phyloP scores from a whole-genome alignment of 2,329 filamentous ascomycete species.

The Lecanoromycetidae sp. region DNA sequence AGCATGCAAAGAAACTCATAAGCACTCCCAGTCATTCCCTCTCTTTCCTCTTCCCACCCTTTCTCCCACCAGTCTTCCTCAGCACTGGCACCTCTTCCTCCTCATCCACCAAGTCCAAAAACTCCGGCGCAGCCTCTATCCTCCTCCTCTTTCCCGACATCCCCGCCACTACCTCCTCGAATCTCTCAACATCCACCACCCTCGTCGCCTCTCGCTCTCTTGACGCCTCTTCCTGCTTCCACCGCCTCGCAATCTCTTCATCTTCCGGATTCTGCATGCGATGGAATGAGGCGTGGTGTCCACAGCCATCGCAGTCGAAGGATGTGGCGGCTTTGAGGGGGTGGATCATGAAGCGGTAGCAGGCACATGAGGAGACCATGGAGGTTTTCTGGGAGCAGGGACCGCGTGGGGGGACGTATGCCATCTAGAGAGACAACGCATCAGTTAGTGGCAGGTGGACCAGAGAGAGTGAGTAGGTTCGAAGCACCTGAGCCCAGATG shows the following conservation, averaged over 20 bases:
- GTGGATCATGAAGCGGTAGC: conserved; percentile 46
- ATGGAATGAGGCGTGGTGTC: conserved; percentile 44
- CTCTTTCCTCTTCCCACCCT: conserved; percentile 9
- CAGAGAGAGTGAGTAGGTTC: not conserved
- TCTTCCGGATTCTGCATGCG: conserved; percentile 40
- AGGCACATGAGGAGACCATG: conserved; percentile 38
- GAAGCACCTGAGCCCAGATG: conserved; percentile 13
- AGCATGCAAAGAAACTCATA: not conserved
- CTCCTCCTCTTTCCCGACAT: conserved; percentile 14
- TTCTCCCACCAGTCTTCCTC: not conserved
- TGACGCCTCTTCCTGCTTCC: conserved; percentile 24
- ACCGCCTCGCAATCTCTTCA: conserved; percentile 35
- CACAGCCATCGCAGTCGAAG: conserved; percentile 45
- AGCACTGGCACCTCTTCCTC: not conserved
- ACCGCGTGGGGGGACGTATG: conserved; percentile 33
- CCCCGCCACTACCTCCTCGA: conserved; percentile 5
- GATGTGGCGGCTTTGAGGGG: conserved; percentile 42
- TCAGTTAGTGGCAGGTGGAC: not conserved
- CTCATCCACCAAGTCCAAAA: conserved; percentile 1
- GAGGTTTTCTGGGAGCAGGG: conserved; percentile 39
- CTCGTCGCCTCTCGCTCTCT: conserved; percentile 7
- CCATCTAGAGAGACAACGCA: conserved; percentile 11
- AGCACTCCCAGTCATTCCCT: not conserved
- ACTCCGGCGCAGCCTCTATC: conserved; percentile 14
- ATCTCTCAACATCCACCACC: not conserved